Percentiles rank a stretch among this genome's conserved stretches.
Conservation (phyloP, 2,329 filamentous ascomycete species). For the Ophiobolus disseminans region DNA sequence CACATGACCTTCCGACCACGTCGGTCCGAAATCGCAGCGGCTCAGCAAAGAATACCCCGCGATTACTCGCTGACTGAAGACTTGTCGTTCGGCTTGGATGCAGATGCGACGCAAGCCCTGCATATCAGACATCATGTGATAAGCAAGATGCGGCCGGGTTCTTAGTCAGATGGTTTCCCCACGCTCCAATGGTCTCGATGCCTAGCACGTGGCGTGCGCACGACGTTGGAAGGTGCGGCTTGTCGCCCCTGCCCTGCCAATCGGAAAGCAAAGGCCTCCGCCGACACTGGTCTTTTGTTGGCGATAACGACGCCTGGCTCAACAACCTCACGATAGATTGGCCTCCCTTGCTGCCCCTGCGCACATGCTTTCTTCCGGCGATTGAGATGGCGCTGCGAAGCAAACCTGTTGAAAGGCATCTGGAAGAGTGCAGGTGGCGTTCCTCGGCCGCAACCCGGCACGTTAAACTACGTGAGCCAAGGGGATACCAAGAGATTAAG, state of each 20-base stretch:
- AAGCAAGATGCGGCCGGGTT: constrained; percentile 6
- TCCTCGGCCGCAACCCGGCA: neutral
- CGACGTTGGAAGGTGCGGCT: neutral
- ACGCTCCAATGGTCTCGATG: neutral
- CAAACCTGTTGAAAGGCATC: neutral
- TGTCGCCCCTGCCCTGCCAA: constrained; percentile 4
- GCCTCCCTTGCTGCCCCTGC: neutral
- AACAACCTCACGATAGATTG: neutral
- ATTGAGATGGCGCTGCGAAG: neutral
- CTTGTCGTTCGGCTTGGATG: constrained; percentile 8
- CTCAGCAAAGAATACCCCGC: neutral
- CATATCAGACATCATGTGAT: constrained; percentile 19
- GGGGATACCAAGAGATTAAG: constrained; percentile 1
- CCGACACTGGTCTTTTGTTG: neutral
- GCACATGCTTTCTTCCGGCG: neutral
- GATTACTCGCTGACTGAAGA: constrained; percentile 10
- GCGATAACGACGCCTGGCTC: neutral
- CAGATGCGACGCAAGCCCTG: constrained; percentile 6
- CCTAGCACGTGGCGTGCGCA: constrained; percentile 9
- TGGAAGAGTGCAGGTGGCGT: neutral
- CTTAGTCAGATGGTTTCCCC: constrained; percentile 12
- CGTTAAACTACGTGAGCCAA: constrained; percentile 1
- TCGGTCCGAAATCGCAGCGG: constrained; percentile 1
- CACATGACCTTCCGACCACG: too few relatives aligned
- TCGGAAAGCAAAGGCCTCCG: constrained; percentile 8